These are phyloP conservation scores for Veloboletus limbatus DNA, from an alignment of 1,284 basidiomycete genomes.

Conservation along the genomic window DNA sequence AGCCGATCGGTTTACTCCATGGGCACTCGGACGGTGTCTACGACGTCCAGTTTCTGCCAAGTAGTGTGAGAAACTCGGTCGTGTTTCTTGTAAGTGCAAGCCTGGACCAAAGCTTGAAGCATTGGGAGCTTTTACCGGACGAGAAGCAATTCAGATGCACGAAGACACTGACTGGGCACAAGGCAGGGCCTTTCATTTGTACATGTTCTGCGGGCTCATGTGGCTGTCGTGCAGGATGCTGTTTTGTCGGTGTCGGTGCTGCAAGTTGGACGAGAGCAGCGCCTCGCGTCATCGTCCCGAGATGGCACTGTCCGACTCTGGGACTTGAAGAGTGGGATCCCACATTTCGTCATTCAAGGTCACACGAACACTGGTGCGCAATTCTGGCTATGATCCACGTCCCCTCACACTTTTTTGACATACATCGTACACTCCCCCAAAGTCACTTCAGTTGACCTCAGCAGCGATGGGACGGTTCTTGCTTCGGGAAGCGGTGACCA, in stretches of 20 bases:
- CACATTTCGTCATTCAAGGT: slow-evolving; percentile 36
- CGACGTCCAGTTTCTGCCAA: slow-evolving; percentile 29
- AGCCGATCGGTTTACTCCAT: slow-evolving; percentile 23
- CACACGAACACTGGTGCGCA: slow-evolving; percentile 35
- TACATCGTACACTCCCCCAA: slow-evolving; percentile 1
- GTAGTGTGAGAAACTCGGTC: slow-evolving; percentile 2
- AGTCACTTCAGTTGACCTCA: slow-evolving; percentile 88
- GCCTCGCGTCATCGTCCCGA: slow-evolving; percentile 34
- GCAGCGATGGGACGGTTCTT: slow-evolving; percentile 68
- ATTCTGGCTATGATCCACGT: slow-evolving; percentile 24
- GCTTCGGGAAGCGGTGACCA: slow-evolving; percentile 91
- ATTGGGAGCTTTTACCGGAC: slow-evolving; percentile 27
- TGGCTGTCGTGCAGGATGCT: slow-evolving; percentile 23
- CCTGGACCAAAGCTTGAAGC: slow-evolving; percentile 29
- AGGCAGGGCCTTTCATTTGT: slow-evolving; percentile 16
- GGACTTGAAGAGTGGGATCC: slow-evolving; percentile 31
- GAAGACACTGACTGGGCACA: slow-evolving; percentile 31
- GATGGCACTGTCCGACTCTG: slow-evolving; percentile 35
- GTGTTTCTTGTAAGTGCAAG: slow-evolving; percentile 33
- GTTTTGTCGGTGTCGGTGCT: slow-evolving; percentile 31
- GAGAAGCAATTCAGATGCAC: slow-evolving; percentile 29
- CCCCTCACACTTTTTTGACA: slow-evolving; percentile 10
- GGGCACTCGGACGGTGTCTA: slow-evolving; percentile 34
- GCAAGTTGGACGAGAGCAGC: slow-evolving; percentile 35
- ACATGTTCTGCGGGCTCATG: slow-evolving; percentile 1